Evolutionary conservation across 306 rosid genomes (phyloP).

Genomic region (Castanea crenata): DNA sequence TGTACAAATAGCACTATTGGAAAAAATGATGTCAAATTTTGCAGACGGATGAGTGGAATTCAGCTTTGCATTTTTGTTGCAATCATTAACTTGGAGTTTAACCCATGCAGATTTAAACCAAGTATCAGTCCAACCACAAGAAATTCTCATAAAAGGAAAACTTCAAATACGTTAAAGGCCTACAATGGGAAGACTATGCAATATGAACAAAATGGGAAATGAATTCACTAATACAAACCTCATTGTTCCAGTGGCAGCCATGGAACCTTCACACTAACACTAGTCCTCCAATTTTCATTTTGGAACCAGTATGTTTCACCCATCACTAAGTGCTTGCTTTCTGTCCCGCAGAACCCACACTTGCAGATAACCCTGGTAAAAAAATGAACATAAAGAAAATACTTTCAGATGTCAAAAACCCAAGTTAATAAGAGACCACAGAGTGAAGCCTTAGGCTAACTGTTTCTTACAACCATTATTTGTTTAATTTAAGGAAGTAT

Average conservation of each 20-base stretch:
- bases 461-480: no score
- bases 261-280: slow-evolving; percentile 86
- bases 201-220: background rate
- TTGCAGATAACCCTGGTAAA: slow-evolving; percentile 87
- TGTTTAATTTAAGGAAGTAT: background rate
- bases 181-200: background rate
- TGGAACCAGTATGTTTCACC: slow-evolving; percentile 96
- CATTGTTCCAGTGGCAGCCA: slow-evolving; percentile 97
- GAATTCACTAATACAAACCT: slow-evolving; percentile 57
- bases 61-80: background rate
- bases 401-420: slow-evolving; percentile 3
- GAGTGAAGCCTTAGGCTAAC: background rate
- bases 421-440: background rate
- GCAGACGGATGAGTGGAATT: slow-evolving; percentile 2
- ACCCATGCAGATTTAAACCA: background rate
- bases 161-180: background rate
- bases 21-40: slow-evolving; percentile 2
- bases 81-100: background rate
- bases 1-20: slow-evolving; percentile 1
- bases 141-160: background rate
- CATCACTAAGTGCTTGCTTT: slow-evolving; percentile 97
- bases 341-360: slow-evolving; percentile 85
- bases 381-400: slow-evolving; percentile 4
- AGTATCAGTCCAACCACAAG: background rate
- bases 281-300: slow-evolving; percentile 88